phyloP scores from a whole-genome alignment of 2,329 filamentous ascomycete species.

The Fusarium kyushuense region DNA sequence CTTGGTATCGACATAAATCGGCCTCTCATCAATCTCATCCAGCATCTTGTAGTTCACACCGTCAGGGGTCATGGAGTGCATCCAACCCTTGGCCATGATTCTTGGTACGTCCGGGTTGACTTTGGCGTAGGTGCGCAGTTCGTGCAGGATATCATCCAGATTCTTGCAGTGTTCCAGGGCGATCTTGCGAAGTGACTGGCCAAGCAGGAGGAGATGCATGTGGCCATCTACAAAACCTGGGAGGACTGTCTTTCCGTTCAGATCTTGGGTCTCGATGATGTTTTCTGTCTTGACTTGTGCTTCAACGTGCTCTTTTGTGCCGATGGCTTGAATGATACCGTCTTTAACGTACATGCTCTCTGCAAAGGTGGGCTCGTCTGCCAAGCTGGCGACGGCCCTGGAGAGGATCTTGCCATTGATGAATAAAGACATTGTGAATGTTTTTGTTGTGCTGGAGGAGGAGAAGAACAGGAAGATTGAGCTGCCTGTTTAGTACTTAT shows the following conservation, averaged over 20 bases:
- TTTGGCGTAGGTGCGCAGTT: conserved; percentile 60
- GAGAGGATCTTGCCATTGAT: conserved; percentile 49
- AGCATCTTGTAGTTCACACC: conserved; percentile 59
- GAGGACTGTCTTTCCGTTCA: conserved; percentile 57
- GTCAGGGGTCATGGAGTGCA: conserved; percentile 62
- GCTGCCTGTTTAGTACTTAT: conserved; percentile 27
- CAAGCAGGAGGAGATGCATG: conserved; percentile 66
- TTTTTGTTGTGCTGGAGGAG: not conserved
- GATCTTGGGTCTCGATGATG: conserved; percentile 40
- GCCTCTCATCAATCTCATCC: conserved; percentile 65
- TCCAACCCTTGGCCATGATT: conserved; percentile 68
- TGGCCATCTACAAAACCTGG: conserved; percentile 70
- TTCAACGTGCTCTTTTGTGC: conserved; percentile 46
- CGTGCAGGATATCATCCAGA: conserved; percentile 62
- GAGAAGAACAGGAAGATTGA: not conserved
- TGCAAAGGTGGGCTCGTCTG: conserved; percentile 47
- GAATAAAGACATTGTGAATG: conserved; percentile 42
- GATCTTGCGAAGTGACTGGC: conserved; percentile 65
- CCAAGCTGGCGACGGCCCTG: conserved; percentile 41
- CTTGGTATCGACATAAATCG: conserved; percentile 68
- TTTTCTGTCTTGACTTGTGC: conserved; percentile 36
- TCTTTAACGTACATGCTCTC: conserved; percentile 53
- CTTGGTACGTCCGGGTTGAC: conserved; percentile 61
- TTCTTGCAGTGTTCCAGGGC: conserved; percentile 61
- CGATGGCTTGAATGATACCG: conserved; percentile 53